Evolutionary conservation across 805 yeast genomes (phyloP).

Genomic region (Barnettozyma salicaria): DNA sequence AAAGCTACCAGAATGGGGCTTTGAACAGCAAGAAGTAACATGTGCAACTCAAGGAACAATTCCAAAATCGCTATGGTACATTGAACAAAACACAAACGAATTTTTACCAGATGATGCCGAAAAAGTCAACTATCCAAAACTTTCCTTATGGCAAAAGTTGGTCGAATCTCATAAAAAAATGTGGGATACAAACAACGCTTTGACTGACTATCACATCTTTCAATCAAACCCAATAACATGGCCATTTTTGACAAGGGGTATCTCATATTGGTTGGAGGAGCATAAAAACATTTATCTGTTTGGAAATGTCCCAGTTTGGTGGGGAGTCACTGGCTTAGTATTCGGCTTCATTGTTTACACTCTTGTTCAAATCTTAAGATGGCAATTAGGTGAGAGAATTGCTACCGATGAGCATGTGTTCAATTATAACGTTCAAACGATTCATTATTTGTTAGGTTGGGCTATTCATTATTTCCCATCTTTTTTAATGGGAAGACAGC

Average conservation of each 20-base stretch:
- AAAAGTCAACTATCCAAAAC: conserved; percentile 46
- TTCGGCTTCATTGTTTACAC: conserved; percentile 43
- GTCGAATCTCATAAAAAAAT: conserved; percentile 61
- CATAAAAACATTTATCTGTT: conserved; percentile 59
- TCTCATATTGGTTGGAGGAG: conserved; percentile 68
- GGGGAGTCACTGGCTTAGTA: conserved; percentile 55
- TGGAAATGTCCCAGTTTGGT: conserved; percentile 81
- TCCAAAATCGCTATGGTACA: conserved; percentile 60
- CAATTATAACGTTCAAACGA: conserved; percentile 59
- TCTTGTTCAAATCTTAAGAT: conserved; percentile 42
- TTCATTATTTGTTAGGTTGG: conserved; percentile 67
- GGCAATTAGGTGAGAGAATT: conserved; percentile 57
- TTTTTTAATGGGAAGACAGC: conserved; percentile 84
- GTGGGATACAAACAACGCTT: conserved; percentile 72
- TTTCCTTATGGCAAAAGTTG: conserved; percentile 53
- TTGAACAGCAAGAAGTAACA: conserved; percentile 79
- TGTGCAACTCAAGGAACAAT: conserved; percentile 66
- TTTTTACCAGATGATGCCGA: conserved; percentile 39
- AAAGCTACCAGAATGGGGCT: conserved; percentile 78
- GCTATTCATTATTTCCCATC: conserved; percentile 66
- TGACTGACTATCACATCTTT: conserved; percentile 63
- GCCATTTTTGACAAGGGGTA: conserved; percentile 75
- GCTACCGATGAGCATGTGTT: conserved; percentile 46
- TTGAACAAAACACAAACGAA: conserved; percentile 60
- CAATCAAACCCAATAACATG: conserved; percentile 68